A percentile compares a stretch with the other conserved stretches of the same genome.
Conservation (phyloP, 441 rosid genomes). For the Brassica hybrid region DNA sequence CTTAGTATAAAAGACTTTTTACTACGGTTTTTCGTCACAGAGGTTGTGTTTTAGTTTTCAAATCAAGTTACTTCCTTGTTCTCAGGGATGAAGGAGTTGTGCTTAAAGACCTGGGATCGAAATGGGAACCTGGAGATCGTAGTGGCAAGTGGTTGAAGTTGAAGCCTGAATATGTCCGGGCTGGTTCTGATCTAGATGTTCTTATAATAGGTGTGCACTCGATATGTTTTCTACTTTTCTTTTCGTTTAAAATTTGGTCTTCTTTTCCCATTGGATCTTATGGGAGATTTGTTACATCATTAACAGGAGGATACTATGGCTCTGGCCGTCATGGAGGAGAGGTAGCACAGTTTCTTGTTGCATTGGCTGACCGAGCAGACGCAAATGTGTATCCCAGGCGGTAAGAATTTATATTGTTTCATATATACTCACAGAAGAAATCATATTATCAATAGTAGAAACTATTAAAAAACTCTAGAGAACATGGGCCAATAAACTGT, state of each 20-base stretch:
- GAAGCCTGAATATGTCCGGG: constrained; percentile 88
- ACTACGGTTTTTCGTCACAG: not conserved
- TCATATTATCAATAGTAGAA: not conserved
- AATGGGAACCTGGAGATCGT: constrained; percentile 98
- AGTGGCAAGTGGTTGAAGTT: constrained; percentile 98
- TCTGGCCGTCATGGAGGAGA: constrained; percentile 99
- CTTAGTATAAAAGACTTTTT: constrained; percentile 4
- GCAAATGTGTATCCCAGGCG: constrained; percentile 75
- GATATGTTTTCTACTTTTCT: constrained; percentile 18
- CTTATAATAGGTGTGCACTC: constrained; percentile 76
- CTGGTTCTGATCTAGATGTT: constrained; percentile 94
- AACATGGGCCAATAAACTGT: not conserved
- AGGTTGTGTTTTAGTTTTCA: constrained; percentile 2
- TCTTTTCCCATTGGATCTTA: not conserved
- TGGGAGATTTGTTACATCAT: constrained; percentile 21
- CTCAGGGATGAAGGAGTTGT: constrained; percentile 93
- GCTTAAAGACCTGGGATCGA: constrained; percentile 86
- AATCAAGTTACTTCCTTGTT: constrained; percentile 14
- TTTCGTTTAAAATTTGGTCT: constrained; percentile 20
- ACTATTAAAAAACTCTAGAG: not conserved
- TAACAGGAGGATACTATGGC: constrained; percentile 95
- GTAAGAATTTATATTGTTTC: constrained; percentile 46
- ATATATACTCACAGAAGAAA: constrained; percentile 9
- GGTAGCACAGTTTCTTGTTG: constrained; percentile 97
- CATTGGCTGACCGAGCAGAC: constrained; percentile 79